Evolutionary conservation across 1,284 basidiomycete species (phyloP).

Genomic region (Pseudomicrostroma phylloplanum): DNA sequence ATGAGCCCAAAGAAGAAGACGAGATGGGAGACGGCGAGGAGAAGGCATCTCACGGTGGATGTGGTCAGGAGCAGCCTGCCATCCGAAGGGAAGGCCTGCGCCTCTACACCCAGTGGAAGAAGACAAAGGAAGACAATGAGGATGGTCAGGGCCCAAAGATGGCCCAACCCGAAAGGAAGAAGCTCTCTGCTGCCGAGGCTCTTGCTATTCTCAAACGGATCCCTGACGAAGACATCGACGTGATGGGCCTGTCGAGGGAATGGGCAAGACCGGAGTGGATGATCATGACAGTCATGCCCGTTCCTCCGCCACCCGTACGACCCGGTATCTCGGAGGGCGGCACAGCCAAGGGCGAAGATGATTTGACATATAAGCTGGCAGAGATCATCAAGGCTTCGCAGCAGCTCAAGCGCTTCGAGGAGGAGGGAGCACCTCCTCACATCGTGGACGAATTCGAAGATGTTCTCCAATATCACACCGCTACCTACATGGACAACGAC

Average conservation of each 20-base stretch:
- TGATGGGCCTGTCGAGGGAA: slow-evolving; percentile 87
- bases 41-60: slow-evolving; percentile 70
- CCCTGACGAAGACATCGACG: slow-evolving; percentile 75
- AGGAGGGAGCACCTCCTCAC: slow-evolving; percentile 92
- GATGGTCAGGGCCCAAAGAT: slow-evolving; percentile 54
- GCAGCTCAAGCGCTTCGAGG: slow-evolving; percentile 84
- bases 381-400: slow-evolving; percentile 95
- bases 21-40: slow-evolving; percentile 54
- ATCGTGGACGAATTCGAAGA: slow-evolving; percentile 96
- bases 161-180: slow-evolving; percentile 86
- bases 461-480: slow-evolving; percentile 86
- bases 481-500: slow-evolving; percentile 99
- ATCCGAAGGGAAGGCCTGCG: slow-evolving; percentile 93
- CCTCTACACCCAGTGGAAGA: slow-evolving; percentile 92
- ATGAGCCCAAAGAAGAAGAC: slow-evolving; percentile 54
- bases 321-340: slow-evolving; percentile 96
- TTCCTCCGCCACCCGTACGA: slow-evolving; percentile 94
- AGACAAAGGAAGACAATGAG: slow-evolving; percentile 77
- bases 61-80: slow-evolving; percentile 83
- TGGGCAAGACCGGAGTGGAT: slow-evolving; percentile 99
- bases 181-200: slow-evolving; percentile 80
- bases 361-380: slow-evolving; percentile 95
- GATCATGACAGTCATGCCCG: slow-evolving; percentile 95
- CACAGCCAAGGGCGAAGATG: slow-evolving; percentile 92
- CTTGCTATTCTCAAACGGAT: slow-evolving; percentile 62